These are phyloP conservation scores for Omphalea diandra DNA, from an alignment of 441 rosid species.

Conservation along the genomic window DNA sequence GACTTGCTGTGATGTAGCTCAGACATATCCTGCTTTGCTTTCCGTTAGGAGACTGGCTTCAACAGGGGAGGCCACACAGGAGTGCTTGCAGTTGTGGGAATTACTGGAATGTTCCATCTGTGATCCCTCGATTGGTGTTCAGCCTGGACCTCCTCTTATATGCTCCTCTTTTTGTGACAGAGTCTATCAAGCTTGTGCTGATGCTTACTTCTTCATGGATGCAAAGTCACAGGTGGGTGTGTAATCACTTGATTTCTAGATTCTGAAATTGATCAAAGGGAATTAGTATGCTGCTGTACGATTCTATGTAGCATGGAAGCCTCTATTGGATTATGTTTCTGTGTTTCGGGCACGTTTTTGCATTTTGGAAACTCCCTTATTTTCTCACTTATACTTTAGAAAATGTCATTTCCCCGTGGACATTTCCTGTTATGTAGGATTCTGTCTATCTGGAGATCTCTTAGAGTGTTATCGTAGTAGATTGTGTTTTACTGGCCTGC, in stretches of 20 bases:
- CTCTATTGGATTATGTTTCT: no score
- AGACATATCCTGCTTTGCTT: slow-evolving; percentile 69
- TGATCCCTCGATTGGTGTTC: slow-evolving; percentile 62
- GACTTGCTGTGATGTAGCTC: slow-evolving; percentile 72
- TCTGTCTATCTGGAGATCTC: neutral
- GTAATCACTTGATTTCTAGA: neutral
- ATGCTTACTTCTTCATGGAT: slow-evolving; percentile 76
- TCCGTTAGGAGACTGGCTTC: slow-evolving; percentile 61
- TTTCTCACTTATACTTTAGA: no score
- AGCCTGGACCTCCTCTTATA: slow-evolving; percentile 66
- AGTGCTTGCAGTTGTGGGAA: slow-evolving; percentile 71
- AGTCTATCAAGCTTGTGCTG: slow-evolving; percentile 67
- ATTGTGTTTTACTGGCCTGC: neutral
- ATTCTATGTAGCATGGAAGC: no score
- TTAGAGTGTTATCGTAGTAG: neutral
- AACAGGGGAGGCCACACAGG: slow-evolving; percentile 65
- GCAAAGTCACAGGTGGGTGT: slow-evolving; percentile 48
- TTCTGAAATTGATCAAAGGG: neutral
- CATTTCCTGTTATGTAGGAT: neutral
- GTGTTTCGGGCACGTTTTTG: no score
- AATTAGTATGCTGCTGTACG: no score
- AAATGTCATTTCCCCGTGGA: no score
- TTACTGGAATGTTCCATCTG: slow-evolving; percentile 83
- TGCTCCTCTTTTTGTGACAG: slow-evolving; percentile 66
- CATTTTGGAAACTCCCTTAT: no score